These are phyloP conservation scores for Paecilomyces sp. DNA, from an alignment of 2,329 filamentous ascomycete species.

Conservation along the genomic window DNA sequence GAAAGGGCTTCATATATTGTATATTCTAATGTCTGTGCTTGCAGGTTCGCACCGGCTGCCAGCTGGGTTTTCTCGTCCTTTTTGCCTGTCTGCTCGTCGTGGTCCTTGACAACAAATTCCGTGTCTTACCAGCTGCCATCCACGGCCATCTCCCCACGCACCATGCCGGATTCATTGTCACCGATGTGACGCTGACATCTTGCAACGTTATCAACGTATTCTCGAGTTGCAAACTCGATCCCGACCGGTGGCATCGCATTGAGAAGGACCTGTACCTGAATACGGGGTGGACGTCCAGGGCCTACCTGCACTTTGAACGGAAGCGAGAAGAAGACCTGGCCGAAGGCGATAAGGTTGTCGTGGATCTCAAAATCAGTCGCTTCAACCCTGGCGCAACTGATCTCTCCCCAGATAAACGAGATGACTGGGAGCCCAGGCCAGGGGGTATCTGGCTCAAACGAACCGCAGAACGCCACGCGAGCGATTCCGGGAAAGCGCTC, in stretches of 20 bases:
- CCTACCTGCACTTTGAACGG: slow-evolving; percentile 73
- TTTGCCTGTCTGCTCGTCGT: slow-evolving; percentile 66
- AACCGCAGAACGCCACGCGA: slow-evolving; percentile 62
- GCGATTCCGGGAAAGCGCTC: slow-evolving; percentile 66
- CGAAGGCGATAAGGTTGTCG: slow-evolving; percentile 66
- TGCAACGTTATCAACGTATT: slow-evolving; percentile 71
- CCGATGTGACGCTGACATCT: slow-evolving; percentile 70
- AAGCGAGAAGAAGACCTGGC: slow-evolving; percentile 80
- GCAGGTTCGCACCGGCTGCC: slow-evolving; percentile 61
- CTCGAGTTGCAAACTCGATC: slow-evolving; percentile 67
- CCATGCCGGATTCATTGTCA: slow-evolving; percentile 76
- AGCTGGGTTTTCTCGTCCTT: slow-evolving; percentile 61
- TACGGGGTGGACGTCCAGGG: slow-evolving; percentile 64
- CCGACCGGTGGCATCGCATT: slow-evolving; percentile 68
- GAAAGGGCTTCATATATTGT: slow-evolving; percentile 1
- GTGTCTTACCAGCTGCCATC: slow-evolving; percentile 75
- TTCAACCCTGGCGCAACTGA: slow-evolving; percentile 58
- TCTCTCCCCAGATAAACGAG: slow-evolving; percentile 48
- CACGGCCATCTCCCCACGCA: slow-evolving; percentile 83
- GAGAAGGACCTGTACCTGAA: slow-evolving; percentile 85
- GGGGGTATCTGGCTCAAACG: slow-evolving; percentile 78
- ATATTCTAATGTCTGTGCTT: slow-evolving; percentile 5
- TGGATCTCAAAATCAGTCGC: slow-evolving; percentile 69
- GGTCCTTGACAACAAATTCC: slow-evolving; percentile 81
- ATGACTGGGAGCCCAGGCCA: slow-evolving; percentile 70